Conservation (phyloP, 441 rosid species). For the Omphalea diandra region DNA sequence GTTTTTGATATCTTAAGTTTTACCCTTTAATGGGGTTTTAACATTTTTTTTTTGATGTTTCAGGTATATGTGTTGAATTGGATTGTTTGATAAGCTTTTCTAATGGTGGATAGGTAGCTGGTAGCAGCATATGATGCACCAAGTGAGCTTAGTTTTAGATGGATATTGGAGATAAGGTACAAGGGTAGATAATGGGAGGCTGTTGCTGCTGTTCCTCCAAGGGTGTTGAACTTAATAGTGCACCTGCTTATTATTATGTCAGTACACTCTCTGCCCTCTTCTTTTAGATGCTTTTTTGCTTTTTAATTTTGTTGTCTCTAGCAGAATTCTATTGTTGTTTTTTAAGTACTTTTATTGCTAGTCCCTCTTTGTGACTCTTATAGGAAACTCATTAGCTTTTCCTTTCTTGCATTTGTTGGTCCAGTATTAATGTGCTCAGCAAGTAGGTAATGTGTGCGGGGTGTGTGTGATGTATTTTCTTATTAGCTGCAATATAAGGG, state of each 20-base stretch:
- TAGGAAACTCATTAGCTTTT: neutral
- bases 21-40: neutral
- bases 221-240: slow-evolving; percentile 45
- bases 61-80: neutral
- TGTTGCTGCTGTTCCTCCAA: slow-evolving; percentile 77
- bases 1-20: neutral
- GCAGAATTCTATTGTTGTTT: too few relatives aligned
- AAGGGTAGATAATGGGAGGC: slow-evolving; percentile 77
- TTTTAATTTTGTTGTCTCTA: neutral
- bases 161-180: slow-evolving; percentile 30
- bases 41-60: neutral
- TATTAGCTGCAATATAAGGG: too few relatives aligned
- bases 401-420: neutral
- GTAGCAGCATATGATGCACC: slow-evolving; percentile 27
- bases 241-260: slow-evolving; percentile 57
- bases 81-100: neutral
- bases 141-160: slow-evolving; percentile 21
- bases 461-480: neutral
- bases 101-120: neutral
- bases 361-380: neutral
- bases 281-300: slow-evolving; percentile 6
- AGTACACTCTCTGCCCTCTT: slow-evolving; percentile 32
- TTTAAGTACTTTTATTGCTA: too few relatives aligned
- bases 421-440: neutral
- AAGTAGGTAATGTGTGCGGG: neutral